phyloP scores from a whole-genome alignment of 331 rosid genomes.

The Arachis monticola region DNA sequence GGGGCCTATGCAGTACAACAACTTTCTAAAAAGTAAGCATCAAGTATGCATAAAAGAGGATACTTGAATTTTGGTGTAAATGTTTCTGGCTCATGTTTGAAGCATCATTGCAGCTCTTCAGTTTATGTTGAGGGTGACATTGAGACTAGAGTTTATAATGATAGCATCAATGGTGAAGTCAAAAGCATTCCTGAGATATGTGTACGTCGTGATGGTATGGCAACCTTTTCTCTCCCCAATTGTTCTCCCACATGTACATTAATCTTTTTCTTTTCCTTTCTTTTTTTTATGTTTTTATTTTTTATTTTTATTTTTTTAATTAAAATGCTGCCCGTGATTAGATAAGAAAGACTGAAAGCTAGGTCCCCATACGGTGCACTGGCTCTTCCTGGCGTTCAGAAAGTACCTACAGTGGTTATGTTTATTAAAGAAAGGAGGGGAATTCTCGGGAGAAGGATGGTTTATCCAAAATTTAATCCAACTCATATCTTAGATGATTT shows the following conservation, averaged over 20 bases:
- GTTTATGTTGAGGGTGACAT: conserved; percentile 98
- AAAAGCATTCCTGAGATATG: conserved; percentile 95
- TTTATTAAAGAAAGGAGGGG: too few relatives aligned
- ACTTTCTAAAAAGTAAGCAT: conserved; percentile 73
- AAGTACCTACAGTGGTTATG: conserved; percentile 3
- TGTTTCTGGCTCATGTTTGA: conserved; percentile 47
- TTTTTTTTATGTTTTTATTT: too few relatives aligned
- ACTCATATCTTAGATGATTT: not conserved
- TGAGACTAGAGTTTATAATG: conserved; percentile 93
- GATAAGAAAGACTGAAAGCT: not conserved
- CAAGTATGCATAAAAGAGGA: conserved; percentile 39
- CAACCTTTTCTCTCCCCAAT: conserved; percentile 12
- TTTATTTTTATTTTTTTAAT: too few relatives aligned
- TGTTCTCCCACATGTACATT: not conserved
- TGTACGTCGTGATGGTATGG: conserved; percentile 85
- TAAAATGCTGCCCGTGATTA: not conserved
- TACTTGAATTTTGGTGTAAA: conserved; percentile 11
- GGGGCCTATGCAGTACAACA: conserved; percentile 93
- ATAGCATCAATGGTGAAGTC: conserved; percentile 89
- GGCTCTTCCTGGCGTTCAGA: conserved; percentile 9
- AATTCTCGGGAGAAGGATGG: too few relatives aligned
- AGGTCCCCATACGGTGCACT: not conserved
- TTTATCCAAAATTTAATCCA: too few relatives aligned
- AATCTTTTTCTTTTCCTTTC: too few relatives aligned
- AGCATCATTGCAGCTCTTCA: conserved; percentile 74